phyloP scores from a whole-genome alignment of 805 yeast genomes.

The Dipodascopsis uninucleata region DNA sequence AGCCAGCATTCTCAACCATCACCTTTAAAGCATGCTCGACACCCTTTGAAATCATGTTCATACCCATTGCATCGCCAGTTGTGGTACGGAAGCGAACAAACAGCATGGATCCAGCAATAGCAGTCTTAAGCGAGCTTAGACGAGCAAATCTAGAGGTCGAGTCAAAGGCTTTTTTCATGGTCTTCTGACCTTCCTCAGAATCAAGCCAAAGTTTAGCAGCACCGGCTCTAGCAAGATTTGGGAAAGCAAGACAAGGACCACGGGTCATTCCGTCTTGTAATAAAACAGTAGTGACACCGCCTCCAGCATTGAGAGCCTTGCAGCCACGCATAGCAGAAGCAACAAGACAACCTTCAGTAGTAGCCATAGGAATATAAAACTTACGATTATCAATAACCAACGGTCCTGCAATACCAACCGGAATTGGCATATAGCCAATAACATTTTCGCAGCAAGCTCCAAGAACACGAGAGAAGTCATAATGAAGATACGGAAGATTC shows the following conservation, averaged over 20 bases:
- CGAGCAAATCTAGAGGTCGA: slow-evolving; percentile 97
- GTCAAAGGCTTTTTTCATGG: slow-evolving; percentile 83
- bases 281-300: slow-evolving; percentile 88
- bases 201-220: slow-evolving; percentile 94
- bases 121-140: slow-evolving; percentile 83
- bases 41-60: slow-evolving; percentile 99
- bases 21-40: slow-evolving; percentile 80
- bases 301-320: slow-evolving; percentile 95
- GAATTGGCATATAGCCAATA: slow-evolving; percentile 92
- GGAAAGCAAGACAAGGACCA: slow-evolving; percentile 95
- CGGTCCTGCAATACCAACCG: slow-evolving; percentile 98
- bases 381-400: slow-evolving; percentile 83
- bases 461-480: slow-evolving; percentile 92
- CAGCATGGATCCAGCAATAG: slow-evolving; percentile 86
- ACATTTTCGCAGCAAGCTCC: slow-evolving; percentile 99
- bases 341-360: slow-evolving; percentile 97
- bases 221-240: slow-evolving; percentile 80
- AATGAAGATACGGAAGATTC: slow-evolving; percentile 72
- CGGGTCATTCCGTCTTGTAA: slow-evolving; percentile 98
- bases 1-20: slow-evolving; percentile 86
- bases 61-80: slow-evolving; percentile 99
- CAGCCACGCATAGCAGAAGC: slow-evolving; percentile 99
- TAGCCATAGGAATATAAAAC: slow-evolving; percentile 95
- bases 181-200: slow-evolving; percentile 85
- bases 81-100: slow-evolving; percentile 95